Evolutionary conservation across 2,329 filamentous ascomycete species (phyloP), one percentile per base, ranked within the genome.

Genomic region (Dichotomopilus funicola): DNA sequence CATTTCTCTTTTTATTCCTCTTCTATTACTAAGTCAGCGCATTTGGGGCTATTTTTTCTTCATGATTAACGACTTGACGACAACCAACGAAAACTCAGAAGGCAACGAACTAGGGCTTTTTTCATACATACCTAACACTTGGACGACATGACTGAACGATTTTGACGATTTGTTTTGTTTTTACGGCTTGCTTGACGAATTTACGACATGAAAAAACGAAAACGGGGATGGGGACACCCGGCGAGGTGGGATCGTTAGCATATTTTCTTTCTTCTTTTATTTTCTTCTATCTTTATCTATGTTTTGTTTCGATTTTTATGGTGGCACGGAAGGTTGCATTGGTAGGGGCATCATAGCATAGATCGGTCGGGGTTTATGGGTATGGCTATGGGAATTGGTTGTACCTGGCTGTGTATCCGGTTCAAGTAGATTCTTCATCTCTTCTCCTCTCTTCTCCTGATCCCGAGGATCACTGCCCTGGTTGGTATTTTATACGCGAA

Each of bases 1-100:
- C 3, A 11, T 52, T 48, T 51, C 19, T 9, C 27, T 38, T 49
- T 13, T 37, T 53, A 31, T 5, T 56, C 13, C 54, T 54, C 49
- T 41, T 34, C 45, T 12, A 51, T 11, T 36, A 12, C 11, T 49
- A 19, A 27, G 19, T 41, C 40, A 33, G 43, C 46, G 34, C 13
- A 41, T 19, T 36, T 33, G 40, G 44, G 34, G 9, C 51, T 42
- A 55, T 27, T 54, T 55, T 53, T 47, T 48, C 59, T 27, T 27
- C 19, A 45, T 33, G 55, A 56, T 51, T 45, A 50, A 59, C 51
- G 57, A 60, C 19, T 53, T 56, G 35, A 59, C 52, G 57, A 61
- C 47, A 48, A 51, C 43, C 13, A 47, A 19, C 19, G 53, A 45
- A 54, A 54, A 27, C 19, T 27, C 19, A 27, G 19, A 27, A 27